Evolutionary conservation across 2,329 filamentous ascomycete genomes (phyloP).

Genomic region (Fusarium sp.): DNA sequence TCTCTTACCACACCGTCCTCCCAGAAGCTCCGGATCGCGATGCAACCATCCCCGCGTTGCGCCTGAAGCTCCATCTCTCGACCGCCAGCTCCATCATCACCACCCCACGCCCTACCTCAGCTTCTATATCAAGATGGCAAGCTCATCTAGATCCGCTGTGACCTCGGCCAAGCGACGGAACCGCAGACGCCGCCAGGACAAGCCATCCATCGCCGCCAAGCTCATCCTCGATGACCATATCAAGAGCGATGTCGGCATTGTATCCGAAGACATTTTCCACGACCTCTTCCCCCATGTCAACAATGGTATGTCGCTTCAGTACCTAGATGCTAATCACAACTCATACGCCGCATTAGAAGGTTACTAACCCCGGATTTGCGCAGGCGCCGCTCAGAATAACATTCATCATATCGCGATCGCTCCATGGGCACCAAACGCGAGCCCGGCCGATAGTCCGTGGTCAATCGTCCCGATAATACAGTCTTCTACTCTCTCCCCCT

Average conservation of each 20-base stretch:
- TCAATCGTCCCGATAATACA: slow-evolving; percentile 82
- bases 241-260: slow-evolving; percentile 84
- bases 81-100: slow-evolving; percentile 6
- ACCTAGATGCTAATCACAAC: not conserved
- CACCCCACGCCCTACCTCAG: slow-evolving; percentile 3
- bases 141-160: slow-evolving; percentile 44
- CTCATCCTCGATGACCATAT: slow-evolving; percentile 88
- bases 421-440: slow-evolving; percentile 74
- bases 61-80: slow-evolving; percentile 32
- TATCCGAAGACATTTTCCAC: slow-evolving; percentile 87
- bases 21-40: slow-evolving; percentile 15
- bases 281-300: slow-evolving; percentile 79
- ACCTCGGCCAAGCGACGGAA: slow-evolving; percentile 55
- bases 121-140: slow-evolving; percentile 44
- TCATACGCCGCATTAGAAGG: not conserved
- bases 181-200: slow-evolving; percentile 73
- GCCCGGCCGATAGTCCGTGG: slow-evolving; percentile 77
- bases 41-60: slow-evolving; percentile 37
- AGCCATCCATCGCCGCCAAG: slow-evolving; percentile 81
- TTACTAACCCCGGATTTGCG: slow-evolving; percentile 12
- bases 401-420: slow-evolving; percentile 77
- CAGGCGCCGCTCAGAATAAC: slow-evolving; percentile 47
- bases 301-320: slow-evolving; percentile 58
- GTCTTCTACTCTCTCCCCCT: slow-evolving; percentile 75
- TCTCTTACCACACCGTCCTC: not conserved